Evolutionary conservation across 768 basidiomycete species (phyloP).

Genomic region (Mrakia gelida): DNA sequence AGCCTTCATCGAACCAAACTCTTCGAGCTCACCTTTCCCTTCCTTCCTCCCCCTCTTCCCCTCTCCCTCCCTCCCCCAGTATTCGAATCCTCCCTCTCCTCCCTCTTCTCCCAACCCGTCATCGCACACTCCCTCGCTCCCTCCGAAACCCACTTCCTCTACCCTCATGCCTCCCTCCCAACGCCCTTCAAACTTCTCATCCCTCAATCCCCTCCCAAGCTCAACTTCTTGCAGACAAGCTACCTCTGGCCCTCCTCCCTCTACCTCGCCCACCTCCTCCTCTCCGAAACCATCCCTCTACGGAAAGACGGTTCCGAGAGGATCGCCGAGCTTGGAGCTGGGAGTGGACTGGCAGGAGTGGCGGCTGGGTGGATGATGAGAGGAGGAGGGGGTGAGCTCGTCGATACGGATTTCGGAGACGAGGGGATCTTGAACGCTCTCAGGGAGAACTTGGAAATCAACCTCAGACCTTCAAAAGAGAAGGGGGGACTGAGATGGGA

Average conservation of each 20-base stretch:
- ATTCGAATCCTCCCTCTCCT: conserved; percentile 13
- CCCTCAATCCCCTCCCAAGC: background rate
- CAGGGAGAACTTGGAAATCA: conserved; percentile 54
- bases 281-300: background rate
- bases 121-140: conserved; percentile 18
- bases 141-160: background rate
- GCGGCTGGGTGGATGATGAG: background rate
- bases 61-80: background rate
- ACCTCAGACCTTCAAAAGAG: conserved; percentile 40
- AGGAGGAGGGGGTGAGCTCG: conserved; percentile 41
- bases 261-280: conserved; percentile 19
- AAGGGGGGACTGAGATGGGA: conserved; percentile 49
- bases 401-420: conserved; percentile 68
- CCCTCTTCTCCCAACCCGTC: conserved; percentile 21
- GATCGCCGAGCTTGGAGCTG: conserved; percentile 7
- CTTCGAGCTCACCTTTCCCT: no score
- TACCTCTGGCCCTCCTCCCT: conserved; percentile 28
- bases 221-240: conserved; percentile 19
- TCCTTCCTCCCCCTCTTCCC: background rate
- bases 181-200: background rate
- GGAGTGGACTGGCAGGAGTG: background rate
- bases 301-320: background rate
- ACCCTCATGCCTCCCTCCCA: background rate
- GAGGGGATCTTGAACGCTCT: conserved; percentile 58
- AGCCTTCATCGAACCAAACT: no score